Percentiles rank a stretch among this genome's conserved stretches.
Evolutionary conservation across 352 stramenopile species (phyloP).

Genomic region (Globisporangium orthogonon): DNA sequence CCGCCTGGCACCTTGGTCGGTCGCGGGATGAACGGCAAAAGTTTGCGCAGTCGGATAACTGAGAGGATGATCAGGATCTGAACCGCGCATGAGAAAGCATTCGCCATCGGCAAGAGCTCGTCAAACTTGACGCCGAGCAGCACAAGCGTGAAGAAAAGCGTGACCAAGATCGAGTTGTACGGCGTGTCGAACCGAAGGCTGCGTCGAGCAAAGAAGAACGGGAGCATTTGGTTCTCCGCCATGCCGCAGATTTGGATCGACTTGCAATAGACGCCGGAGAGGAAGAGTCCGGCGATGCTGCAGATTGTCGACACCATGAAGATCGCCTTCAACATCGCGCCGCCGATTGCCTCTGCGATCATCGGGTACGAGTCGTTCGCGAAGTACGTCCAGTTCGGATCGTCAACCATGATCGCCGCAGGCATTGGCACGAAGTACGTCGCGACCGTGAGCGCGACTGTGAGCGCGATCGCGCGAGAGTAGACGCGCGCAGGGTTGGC

Average conservation of each 20-base stretch:
- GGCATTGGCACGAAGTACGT: conserved; percentile 89
- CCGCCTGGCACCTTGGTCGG: conserved; percentile 34
- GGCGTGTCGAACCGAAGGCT: conserved; percentile 30
- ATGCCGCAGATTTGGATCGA: conserved; percentile 62
- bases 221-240: conserved; percentile 73
- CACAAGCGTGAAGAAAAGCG: conserved; percentile 24
- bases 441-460: conserved; percentile 60
- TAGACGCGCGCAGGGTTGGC: conserved; percentile 79
- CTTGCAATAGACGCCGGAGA: conserved; percentile 80
- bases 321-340: conserved; percentile 34
- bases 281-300: conserved; percentile 76
- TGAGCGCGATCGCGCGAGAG: conserved; percentile 77
- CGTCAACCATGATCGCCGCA: conserved; percentile 57
- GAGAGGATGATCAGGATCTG: conserved; percentile 86
- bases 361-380: conserved; percentile 51
- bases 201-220: conserved; percentile 50
- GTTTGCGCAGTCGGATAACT: conserved; percentile 82
- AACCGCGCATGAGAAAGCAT: conserved; percentile 82
- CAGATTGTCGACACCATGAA: conserved; percentile 64
- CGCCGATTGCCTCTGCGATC: conserved; percentile 60
- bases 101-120: conserved; percentile 76
- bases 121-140: conserved; percentile 45
- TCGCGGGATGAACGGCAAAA: conserved; percentile 55
- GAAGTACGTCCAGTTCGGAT: conserved; percentile 15
- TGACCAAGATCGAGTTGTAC: conserved; percentile 33